These are phyloP conservation scores for Chlorella sorokiniana DNA, from an alignment of 139 green algal genomes.

Conservation along the genomic window DNA sequence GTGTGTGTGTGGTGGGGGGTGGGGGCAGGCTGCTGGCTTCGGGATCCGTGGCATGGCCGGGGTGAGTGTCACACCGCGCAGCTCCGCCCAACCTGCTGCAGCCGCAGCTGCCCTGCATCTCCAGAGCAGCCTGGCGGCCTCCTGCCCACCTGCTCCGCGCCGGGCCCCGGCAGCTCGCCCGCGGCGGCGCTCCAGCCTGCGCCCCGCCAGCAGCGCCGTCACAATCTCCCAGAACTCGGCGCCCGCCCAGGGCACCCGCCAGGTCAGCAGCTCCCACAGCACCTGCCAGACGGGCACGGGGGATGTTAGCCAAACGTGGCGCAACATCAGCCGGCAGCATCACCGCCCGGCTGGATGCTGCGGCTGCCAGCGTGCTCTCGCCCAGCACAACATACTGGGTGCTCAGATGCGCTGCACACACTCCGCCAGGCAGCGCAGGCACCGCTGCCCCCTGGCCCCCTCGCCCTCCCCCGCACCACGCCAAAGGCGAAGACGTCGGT, in stretches of 20 bases:
- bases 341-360: neutral
- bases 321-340: neutral
- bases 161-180: neutral
- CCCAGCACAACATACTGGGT: too few species aligned
- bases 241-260: neutral
- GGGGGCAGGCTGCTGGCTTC: too few species aligned
- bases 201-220: neutral
- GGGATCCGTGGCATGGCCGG: too few species aligned
- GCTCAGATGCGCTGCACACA: neutral
- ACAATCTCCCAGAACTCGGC: slow-evolving; percentile 24
- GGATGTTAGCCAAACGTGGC: neutral
- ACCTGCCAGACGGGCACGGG: neutral
- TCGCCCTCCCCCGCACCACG: neutral
- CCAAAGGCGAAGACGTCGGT: neutral
- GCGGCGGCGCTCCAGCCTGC: neutral
- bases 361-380: too few species aligned
- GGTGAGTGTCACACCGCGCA: too few species aligned
- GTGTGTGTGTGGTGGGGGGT: too few species aligned
- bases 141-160: too few species aligned
- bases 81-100: too few species aligned
- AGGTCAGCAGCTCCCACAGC: slow-evolving; percentile 24
- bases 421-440: too few species aligned
- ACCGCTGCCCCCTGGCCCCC: too few species aligned
- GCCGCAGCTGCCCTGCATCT: too few species aligned
- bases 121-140: too few species aligned